phyloP scores from a whole-genome alignment of 1,284 basidiomycete species.

The Cryptococcus sp. region DNA sequence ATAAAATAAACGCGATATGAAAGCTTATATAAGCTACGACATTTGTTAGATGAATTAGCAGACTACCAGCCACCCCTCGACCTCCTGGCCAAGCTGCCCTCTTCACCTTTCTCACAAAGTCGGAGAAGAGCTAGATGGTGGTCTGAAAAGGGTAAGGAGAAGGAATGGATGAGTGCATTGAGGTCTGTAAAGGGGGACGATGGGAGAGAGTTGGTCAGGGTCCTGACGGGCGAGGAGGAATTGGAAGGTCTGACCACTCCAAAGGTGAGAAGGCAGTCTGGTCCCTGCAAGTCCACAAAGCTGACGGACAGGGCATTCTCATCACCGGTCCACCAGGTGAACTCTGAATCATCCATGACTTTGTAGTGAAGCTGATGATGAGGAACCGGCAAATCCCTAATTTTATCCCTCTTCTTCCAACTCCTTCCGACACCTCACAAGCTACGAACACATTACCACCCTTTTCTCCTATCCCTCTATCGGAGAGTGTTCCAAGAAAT shows the following conservation, averaged over 20 bases:
- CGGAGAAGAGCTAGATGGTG: conserved; percentile 15
- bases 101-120: conserved; percentile 21
- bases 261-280: conserved; percentile 46
- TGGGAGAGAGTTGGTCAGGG: conserved; percentile 51
- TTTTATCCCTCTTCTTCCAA: conserved; percentile 64
- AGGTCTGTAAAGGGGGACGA: conserved; percentile 16
- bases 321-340: conserved; percentile 52
- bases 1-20: too few species aligned
- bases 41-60: conserved; percentile 33
- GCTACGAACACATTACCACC: conserved; percentile 62
- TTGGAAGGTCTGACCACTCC: conserved; percentile 58
- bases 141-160: conserved; percentile 16
- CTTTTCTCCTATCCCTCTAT: conserved; percentile 65
- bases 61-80: conserved; percentile 44
- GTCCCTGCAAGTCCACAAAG: background rate
- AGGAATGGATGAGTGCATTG: conserved; percentile 6
- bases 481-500: conserved; percentile 52
- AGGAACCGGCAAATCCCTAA: conserved; percentile 58
- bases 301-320: conserved; percentile 46
- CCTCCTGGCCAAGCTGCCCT: conserved; percentile 38
- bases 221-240: conserved; percentile 59
- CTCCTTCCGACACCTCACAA: conserved; percentile 60
- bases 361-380: background rate
- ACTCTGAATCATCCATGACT: background rate
- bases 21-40: conserved; percentile 32